Conservation (phyloP, 2,329 filamentous ascomycete species). For the Epichloe glyceriae region DNA sequence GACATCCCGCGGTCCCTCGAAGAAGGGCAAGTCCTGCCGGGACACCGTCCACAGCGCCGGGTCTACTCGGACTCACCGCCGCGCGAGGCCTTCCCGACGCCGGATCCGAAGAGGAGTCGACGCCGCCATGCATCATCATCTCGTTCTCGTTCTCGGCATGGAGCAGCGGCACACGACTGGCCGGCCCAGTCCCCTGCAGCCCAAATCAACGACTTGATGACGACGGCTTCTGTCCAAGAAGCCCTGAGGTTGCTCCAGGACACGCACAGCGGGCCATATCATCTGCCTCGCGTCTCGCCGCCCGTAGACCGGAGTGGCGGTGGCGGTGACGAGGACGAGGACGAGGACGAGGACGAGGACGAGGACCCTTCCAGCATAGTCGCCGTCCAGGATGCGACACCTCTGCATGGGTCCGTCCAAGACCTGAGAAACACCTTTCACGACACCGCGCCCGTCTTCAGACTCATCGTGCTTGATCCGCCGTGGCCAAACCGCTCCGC, state of each 20-base stretch:
- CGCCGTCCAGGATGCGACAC: constrained; percentile 26
- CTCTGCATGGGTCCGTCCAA: constrained; percentile 36
- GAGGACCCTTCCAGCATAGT: neutral
- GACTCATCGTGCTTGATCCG: constrained; percentile 61
- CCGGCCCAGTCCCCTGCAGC: constrained; percentile 26
- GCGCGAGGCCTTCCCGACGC: constrained; percentile 34
- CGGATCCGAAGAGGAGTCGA: constrained; percentile 27
- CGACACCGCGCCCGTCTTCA: constrained; percentile 38
- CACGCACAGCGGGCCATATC: constrained; percentile 30
- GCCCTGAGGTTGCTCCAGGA: constrained; percentile 27
- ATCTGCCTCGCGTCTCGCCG: constrained; percentile 26
- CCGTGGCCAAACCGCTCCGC: constrained; percentile 74
- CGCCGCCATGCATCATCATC: neutral
- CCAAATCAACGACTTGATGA: constrained; percentile 43
- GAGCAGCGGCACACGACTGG: constrained; percentile 15
- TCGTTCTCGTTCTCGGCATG: neutral
- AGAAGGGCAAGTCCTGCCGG: constrained; percentile 42
- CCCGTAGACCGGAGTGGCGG: neutral
- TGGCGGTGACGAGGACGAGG: too few relatives aligned
- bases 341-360: neutral
- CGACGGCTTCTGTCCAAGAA: constrained; percentile 29
- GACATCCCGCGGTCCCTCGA: constrained; percentile 62
- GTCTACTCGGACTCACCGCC: constrained; percentile 33
- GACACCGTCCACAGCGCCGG: constrained; percentile 22
- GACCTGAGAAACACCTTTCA: constrained; percentile 28